Conservation (phyloP, 2,329 filamentous ascomycete species). For the Trichoderma cornu-damae region DNA sequence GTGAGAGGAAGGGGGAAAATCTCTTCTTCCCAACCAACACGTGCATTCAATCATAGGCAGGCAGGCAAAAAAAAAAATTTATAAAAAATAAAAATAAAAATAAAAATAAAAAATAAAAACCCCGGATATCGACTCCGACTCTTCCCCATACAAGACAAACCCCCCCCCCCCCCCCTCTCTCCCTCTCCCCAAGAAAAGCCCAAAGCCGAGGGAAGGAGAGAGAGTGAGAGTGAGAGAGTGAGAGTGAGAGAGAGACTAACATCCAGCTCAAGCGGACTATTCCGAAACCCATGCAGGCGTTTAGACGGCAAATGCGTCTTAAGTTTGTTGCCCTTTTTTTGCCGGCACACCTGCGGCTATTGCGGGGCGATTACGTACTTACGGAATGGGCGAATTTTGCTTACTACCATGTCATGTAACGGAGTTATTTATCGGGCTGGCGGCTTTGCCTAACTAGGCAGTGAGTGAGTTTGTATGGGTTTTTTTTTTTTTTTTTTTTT, state of each 20-base stretch:
- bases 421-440: neutral
- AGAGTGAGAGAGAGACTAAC: too few species aligned
- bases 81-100: too few species aligned
- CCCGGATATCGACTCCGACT: too few species aligned
- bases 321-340: neutral
- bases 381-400: slow-evolving; percentile 12
- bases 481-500: neutral
- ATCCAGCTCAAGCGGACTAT: slow-evolving; percentile 6
- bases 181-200: too few species aligned
- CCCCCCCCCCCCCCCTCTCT: too few species aligned
- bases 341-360: slow-evolving; percentile 12
- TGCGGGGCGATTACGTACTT: slow-evolving; percentile 19
- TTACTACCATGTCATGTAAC: neutral
- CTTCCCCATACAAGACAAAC: too few species aligned
- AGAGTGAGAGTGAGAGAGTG: too few species aligned
- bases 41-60: slow-evolving; percentile 9
- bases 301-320: neutral
- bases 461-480: neutral
- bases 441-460: neutral
- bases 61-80: slow-evolving; percentile 12
- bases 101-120: too few species aligned
- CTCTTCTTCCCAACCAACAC: neutral
- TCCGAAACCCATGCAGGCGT: slow-evolving; percentile 9
- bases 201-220: too few species aligned
- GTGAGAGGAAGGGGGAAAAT: neutral